Percentiles rank a stretch among this genome's conserved stretches.
Evolutionary conservation across 2,329 filamentous ascomycete species (phyloP).

Genomic region (Talaromyces sp.): DNA sequence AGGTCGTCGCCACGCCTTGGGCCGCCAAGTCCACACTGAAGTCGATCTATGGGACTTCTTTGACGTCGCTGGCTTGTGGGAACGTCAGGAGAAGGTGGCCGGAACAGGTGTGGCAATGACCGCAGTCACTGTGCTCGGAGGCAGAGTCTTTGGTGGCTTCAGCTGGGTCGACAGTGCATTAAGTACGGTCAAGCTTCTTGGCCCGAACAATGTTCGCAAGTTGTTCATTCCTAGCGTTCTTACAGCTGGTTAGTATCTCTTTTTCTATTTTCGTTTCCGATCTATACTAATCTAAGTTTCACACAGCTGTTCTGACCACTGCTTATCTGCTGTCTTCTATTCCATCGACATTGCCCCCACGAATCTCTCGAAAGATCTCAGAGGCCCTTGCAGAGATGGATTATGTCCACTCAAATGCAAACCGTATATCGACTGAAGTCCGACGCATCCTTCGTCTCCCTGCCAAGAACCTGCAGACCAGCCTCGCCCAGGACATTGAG

Average conservation of each 20-base stretch:
- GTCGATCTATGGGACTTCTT: slow-evolving; percentile 94
- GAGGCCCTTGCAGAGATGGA: slow-evolving; percentile 79
- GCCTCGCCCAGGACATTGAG: slow-evolving; percentile 82
- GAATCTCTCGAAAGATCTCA: slow-evolving; percentile 82
- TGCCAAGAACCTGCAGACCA: slow-evolving; percentile 80
- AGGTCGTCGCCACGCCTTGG: slow-evolving; percentile 72
- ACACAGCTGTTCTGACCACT: slow-evolving; percentile 69
- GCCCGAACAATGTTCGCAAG: slow-evolving; percentile 77
- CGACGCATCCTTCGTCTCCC: slow-evolving; percentile 87
- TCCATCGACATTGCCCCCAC: slow-evolving; percentile 82
- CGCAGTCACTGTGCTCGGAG: slow-evolving; percentile 80
- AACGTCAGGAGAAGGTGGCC: slow-evolving; percentile 91
- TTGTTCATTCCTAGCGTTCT: slow-evolving; percentile 80
- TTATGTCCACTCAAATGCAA: slow-evolving; percentile 87
- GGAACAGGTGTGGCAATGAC: slow-evolving; percentile 95
- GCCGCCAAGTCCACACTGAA: slow-evolving; percentile 81
- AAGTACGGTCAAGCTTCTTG: slow-evolving; percentile 76
- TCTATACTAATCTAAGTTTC: slow-evolving; percentile 35
- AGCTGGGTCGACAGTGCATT: slow-evolving; percentile 89
- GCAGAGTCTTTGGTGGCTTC: slow-evolving; percentile 77
- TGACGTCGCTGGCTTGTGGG: slow-evolving; percentile 78
- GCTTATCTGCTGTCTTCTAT: slow-evolving; percentile 86
- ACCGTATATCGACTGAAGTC: slow-evolving; percentile 80
- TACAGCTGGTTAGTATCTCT: slow-evolving; percentile 68
- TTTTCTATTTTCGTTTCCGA: background rate